Base-by-base conservation (phyloP, 108 stramenopile genomes). In the Craspedostauros australis region DNA sequence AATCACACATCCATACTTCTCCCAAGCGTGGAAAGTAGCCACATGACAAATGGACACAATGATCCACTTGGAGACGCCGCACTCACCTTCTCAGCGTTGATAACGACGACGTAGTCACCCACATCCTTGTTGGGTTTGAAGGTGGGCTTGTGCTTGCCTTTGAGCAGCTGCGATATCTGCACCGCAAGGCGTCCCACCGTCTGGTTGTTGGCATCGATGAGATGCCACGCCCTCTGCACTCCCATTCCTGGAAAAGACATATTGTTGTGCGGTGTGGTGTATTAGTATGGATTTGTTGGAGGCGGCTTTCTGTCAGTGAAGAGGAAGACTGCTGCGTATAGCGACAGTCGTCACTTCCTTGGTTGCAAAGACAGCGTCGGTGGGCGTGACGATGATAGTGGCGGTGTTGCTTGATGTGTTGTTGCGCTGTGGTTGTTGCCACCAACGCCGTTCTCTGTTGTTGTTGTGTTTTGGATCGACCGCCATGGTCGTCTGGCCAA, bases 121-220 rank as follows among this genome's bases (percentile, higher is more conserved):
- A 89, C 91, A 60, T 95, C 96, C 31, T 77, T 80, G 52, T 95
- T 84, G 23, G 95, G 96, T 27, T 69, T 57, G 64, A 72, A 98
- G 28, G 93, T 96, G 0, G 96, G 96, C 65, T 98, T 98, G 76
- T 98, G 94, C 57, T 96, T 96, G 1, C 96, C 96, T 44, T 66
- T 75, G 2, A 98, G 71, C 50, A 98, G 72, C 0, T 85, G 80
- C 2, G 91, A 85, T 18, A 98, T 76, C 31, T 88, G 87, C 9
- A 73, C 72, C 12, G 96, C 93, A n/a, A 98, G 57, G 0, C 96
- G 84, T 15, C 96, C 96, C 5, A 95, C 92, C 5, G 88, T 83
- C 70, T 96, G 92, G 57, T 78, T 65, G 15, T 71, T 49, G 40
- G 95, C 95, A 60, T 96, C 91, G 14, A 93, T 74, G 37, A 96